Percentiles rank a stretch among this genome's conserved stretches.
phyloP scores from a whole-genome alignment of 2,329 filamentous ascomycete species.

The Alternaria rosae region DNA sequence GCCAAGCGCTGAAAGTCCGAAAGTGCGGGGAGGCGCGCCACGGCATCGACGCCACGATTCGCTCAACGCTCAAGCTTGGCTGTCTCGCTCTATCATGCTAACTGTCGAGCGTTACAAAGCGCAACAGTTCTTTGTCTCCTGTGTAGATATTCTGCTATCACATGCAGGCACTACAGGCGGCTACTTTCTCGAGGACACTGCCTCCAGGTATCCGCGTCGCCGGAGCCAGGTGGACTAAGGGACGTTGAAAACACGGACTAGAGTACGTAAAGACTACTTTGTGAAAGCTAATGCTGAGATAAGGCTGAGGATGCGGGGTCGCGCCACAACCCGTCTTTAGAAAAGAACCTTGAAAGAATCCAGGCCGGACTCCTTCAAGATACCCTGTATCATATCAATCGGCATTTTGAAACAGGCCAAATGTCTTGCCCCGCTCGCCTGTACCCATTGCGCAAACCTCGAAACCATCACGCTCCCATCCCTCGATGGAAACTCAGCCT shows the following conservation, averaged over 20 bases:
- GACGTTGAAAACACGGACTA: background rate
- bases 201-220: background rate
- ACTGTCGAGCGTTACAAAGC: background rate
- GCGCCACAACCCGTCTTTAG: background rate
- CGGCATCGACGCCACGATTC: background rate
- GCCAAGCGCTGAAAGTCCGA: background rate
- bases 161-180: background rate
- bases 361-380: background rate
- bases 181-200: background rate
- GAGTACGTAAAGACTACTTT: background rate
- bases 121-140: background rate
- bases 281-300: background rate
- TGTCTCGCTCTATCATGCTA: background rate
- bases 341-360: background rate
- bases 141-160: background rate
- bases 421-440: slow-evolving; percentile 31
- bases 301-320: background rate
- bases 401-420: background rate
- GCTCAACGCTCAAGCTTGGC: background rate
- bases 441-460: slow-evolving; percentile 43
- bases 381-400: background rate
- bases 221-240: background rate
- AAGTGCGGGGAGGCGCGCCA: background rate
- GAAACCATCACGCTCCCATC: slow-evolving; percentile 42
- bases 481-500: slow-evolving; percentile 43